Base-by-base conservation (phyloP, 495 filamentous ascomycete genomes). In the Tuber aestivum region DNA sequence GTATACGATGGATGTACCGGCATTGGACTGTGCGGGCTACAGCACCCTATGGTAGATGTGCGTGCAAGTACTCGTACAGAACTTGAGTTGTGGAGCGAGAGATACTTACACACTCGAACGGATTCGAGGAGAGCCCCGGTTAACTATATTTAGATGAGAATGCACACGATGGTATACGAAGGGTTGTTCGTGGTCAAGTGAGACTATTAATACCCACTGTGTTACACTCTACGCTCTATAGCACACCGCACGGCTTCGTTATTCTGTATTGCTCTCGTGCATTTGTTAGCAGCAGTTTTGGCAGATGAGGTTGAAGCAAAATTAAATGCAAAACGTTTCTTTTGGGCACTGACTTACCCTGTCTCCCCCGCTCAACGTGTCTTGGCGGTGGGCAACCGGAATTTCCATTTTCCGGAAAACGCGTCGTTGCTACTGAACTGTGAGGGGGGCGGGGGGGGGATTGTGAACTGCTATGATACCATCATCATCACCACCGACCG, bases 361-460 rank as follows among this genome's bases (percentile, higher is more conserved):
- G 2, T 18, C 18, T 18, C 42, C 14, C 56, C 12, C 56, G n/a
- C 56, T 61, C 14, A 7, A 32, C 10, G 9, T 65, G 56, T 35
- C 56, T 65, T 35, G 56, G 56, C 56, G 14, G 56, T 61, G 27
- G 27, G 27, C 56, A 61, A 61, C 27, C 56, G 56, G 56, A 61
- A 32, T 61, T 61, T 61, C n/a, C 56, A 61, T 61, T 61, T 61
- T 61, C 56, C 56, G 56, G 56, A 61, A 61, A n/a, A 61, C 56
- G 56, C 12, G 12, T 7, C 56, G n/a, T 32, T 9, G n/a, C n/a
- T n/a, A n/a, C 56, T 0, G 56, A 14, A 12, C 27, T 10, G 56
- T 23, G n/a, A 21, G 14, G 56, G n/a, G 56, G 56, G 18, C 10
- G 56, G 27, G 16, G 18, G 8, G 23, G 56, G 14, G 50, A 10